Conservation (phyloP, 2,329 filamentous ascomycete species). For the Pseudogymnoascus verrucosus region DNA sequence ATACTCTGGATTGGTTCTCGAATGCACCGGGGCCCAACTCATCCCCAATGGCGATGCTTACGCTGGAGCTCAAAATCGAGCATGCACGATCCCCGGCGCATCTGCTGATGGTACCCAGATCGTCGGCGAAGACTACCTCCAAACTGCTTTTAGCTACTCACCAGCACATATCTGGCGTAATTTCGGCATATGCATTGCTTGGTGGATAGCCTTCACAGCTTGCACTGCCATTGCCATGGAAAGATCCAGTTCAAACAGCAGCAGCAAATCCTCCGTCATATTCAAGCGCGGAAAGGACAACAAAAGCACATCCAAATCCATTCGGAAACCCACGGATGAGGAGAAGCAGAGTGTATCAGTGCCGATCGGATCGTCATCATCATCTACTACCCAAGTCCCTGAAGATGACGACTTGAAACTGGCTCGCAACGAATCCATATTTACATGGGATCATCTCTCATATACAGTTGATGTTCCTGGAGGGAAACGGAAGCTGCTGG, state of each 20-base stretch:
- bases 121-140: conserved; percentile 51
- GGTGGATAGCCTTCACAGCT: conserved; percentile 51
- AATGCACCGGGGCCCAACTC: conserved; percentile 42
- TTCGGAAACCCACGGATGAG: conserved; percentile 10
- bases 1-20: conserved; percentile 50
- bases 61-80: conserved; percentile 33
- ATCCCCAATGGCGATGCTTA: conserved; percentile 45
- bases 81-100: conserved; percentile 52
- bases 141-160: conserved; percentile 43
- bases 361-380: conserved; percentile 13
- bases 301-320: conserved; percentile 14
- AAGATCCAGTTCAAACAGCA: conserved; percentile 15
- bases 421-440: conserved; percentile 56
- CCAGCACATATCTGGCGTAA: conserved; percentile 49
- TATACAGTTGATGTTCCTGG: conserved; percentile 58
- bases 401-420: conserved; percentile 34
- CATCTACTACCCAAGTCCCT: not conserved
- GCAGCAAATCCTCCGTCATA: conserved; percentile 26
- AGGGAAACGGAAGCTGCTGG: conserved; percentile 60
- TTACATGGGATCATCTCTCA: conserved; percentile 64
- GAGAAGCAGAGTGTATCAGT: conserved; percentile 12
- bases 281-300: conserved; percentile 49
- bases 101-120: conserved; percentile 38
- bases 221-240: conserved; percentile 35
- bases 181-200: conserved; percentile 54